Evolutionary conservation across 352 stramenopile species (phyloP), one percentile per base, ranked within the genome.

Genomic region (Pythium rhizo-oryzae): DNA sequence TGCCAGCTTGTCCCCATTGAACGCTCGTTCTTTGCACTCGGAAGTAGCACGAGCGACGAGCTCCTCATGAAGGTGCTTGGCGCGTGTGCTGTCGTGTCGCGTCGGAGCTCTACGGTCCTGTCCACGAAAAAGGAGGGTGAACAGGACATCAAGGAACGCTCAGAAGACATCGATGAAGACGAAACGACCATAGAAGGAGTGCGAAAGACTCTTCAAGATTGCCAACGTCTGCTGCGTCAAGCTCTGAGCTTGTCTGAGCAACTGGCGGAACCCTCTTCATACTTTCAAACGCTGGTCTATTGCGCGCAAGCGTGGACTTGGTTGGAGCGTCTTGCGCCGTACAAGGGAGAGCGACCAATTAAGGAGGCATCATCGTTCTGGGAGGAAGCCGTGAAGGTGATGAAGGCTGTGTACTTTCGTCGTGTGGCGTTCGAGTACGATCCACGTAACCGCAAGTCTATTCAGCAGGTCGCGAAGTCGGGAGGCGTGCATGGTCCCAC

Each of bases 331-430:
- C 79, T 94, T 41, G 80, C 82, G 9, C 87, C 83, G 8, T 92
- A 92, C 64, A 94, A 94, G 60, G 89, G 80, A 41, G 79, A 92
- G 30, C 86, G 87, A 18, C 81, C 85, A 18, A 65, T 94, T 57
- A 93, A 93, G 62, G 84, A 94, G 39, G 80, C 79, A 18, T 83
- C 80, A 0, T 82, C 86, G 0, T 93, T 92, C 57, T 94, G 84
- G 82, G 87, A 96, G 24, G 81, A 96, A 67, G 84, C 82, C 9
- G 81, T 93, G 44, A 80, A 81, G 51, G 60, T 93, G 21, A 72
- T 94, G 54, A 91, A 94, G 28, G 82, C 82, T 0, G 82, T 94
- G 0, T 96, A 91, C 59, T 81, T 96, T 16, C 83, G 87, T 7
- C 84, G 85, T 5, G 85, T 95, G 6, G 77, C 84, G 12, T 92